Conservation (phyloP, 768 basidiomycete genomes). For the Grammothele lineata region DNA sequence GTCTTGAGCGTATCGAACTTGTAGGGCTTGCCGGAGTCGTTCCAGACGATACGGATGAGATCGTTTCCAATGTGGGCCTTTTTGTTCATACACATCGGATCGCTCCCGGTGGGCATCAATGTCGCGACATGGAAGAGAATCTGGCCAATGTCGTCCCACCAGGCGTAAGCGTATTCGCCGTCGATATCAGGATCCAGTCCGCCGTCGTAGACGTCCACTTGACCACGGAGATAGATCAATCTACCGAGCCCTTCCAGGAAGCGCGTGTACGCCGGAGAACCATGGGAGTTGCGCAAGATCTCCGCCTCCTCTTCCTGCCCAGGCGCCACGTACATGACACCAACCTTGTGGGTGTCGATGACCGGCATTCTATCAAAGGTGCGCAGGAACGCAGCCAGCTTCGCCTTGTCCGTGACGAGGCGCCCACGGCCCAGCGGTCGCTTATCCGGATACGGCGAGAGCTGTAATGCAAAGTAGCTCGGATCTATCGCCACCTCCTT, state of each 20-base stretch:
- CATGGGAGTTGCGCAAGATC: slow-evolving; percentile 86
- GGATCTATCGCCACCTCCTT: slow-evolving; percentile 86
- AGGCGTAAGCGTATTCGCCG: slow-evolving; percentile 96
- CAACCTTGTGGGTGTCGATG: slow-evolving; percentile 96
- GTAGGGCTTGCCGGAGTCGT: slow-evolving; percentile 90
- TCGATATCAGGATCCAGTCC: slow-evolving; percentile 89
- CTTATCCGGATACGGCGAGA: slow-evolving; percentile 68
- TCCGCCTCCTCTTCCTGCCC: slow-evolving; percentile 82
- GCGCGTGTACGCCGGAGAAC: slow-evolving; percentile 91
- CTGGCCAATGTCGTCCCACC: slow-evolving; percentile 98
- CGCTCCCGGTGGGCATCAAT: slow-evolving; percentile 86
- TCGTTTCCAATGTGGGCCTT: slow-evolving; percentile 98
- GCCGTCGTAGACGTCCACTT: slow-evolving; percentile 89
- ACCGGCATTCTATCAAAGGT: slow-evolving; percentile 83
- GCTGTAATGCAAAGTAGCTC: slow-evolving; percentile 77
- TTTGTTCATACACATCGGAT: slow-evolving; percentile 76
- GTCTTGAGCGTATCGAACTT: slow-evolving; percentile 88
- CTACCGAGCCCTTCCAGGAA: slow-evolving; percentile 89
- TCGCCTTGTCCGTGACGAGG: slow-evolving; percentile 48
- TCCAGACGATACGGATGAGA: slow-evolving; percentile 94
- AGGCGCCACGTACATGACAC: slow-evolving; percentile 92
- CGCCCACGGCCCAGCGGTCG: slow-evolving; percentile 44
- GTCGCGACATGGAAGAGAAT: slow-evolving; percentile 95
- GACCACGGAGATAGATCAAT: slow-evolving; percentile 83
- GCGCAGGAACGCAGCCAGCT: slow-evolving; percentile 54